Evolutionary conservation across 306 rosid species (phyloP).

Genomic region (Pyrus betulifolia): DNA sequence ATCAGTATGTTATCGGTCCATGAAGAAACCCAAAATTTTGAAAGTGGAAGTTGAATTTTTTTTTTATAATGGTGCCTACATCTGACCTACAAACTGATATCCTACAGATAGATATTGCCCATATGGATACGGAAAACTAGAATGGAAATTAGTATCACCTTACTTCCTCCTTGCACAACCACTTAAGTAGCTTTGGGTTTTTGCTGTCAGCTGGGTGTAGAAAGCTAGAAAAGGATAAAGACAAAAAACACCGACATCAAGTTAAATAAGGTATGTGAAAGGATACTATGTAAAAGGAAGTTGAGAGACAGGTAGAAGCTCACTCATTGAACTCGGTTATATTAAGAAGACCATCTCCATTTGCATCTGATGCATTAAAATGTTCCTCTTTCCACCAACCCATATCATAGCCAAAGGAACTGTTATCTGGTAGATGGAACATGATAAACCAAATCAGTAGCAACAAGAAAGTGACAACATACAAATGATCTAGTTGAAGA

Average conservation of each 20-base stretch:
- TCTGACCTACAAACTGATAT: neutral
- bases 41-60: neutral
- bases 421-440: constrained; percentile 40
- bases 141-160: constrained; percentile 40
- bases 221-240: constrained; percentile 44
- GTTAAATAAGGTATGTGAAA: neutral
- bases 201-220: constrained; percentile 91
- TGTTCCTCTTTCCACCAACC: constrained; percentile 98
- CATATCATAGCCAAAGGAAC: constrained; percentile 79
- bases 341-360: constrained; percentile 75
- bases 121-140: neutral
- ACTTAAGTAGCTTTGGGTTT: constrained; percentile 62
- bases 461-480: neutral
- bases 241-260: constrained; percentile 2
- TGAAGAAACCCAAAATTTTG: neutral
- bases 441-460: constrained; percentile 5
- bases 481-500: neutral
- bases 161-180: constrained; percentile 94
- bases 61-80: neutral
- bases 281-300: neutral
- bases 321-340: constrained; percentile 87
- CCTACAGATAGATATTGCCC: neutral
- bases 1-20: neutral
- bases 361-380: constrained; percentile 85
- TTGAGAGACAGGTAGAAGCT: constrained; percentile 32